A percentile compares a stretch with the other conserved stretches of the same genome.
Evolutionary conservation across 352 stramenopile genomes (phyloP).

Genomic region (Aphanomyces invadans): DNA sequence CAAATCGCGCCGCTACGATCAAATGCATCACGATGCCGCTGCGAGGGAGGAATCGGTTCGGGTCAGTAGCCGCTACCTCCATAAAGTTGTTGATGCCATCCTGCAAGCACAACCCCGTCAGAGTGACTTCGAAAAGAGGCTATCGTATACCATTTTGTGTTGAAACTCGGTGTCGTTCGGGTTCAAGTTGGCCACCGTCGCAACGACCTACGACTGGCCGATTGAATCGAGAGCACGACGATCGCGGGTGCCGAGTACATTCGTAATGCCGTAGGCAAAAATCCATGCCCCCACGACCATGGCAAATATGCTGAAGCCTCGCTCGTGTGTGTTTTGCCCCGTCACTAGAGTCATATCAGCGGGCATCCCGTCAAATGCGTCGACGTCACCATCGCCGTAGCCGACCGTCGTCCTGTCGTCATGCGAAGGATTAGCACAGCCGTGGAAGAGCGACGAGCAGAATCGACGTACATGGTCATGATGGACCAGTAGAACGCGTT

Average conservation of each 20-base stretch:
- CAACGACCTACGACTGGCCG: slow-evolving; percentile 8
- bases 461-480: slow-evolving; percentile 69
- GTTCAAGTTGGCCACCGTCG: slow-evolving; percentile 64
- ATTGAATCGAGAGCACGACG: neutral
- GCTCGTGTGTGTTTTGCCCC: slow-evolving; percentile 43
- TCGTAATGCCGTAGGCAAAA: slow-evolving; percentile 77
- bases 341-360: slow-evolving; percentile 30
- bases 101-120: slow-evolving; percentile 27
- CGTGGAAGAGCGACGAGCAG: no score
- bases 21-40: neutral
- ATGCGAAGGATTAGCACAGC: no score
- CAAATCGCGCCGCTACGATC: slow-evolving; percentile 37
- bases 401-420: slow-evolving; percentile 70
- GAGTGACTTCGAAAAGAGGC: neutral
- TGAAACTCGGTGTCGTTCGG: slow-evolving; percentile 51
- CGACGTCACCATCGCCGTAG: slow-evolving; percentile 38
- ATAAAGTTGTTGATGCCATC: slow-evolving; percentile 80
- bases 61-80: no score
- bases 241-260: slow-evolving; percentile 37
- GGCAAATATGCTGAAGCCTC: slow-evolving; percentile 59
- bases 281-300: slow-evolving; percentile 71
- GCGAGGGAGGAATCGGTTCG: no score
- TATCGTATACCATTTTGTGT: slow-evolving; percentile 40
- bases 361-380: neutral
- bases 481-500: slow-evolving; percentile 70